These are phyloP conservation scores for Penicillium sclerotiorum DNA, from an alignment of 2,329 filamentous ascomycete genomes.

Conservation along the genomic window DNA sequence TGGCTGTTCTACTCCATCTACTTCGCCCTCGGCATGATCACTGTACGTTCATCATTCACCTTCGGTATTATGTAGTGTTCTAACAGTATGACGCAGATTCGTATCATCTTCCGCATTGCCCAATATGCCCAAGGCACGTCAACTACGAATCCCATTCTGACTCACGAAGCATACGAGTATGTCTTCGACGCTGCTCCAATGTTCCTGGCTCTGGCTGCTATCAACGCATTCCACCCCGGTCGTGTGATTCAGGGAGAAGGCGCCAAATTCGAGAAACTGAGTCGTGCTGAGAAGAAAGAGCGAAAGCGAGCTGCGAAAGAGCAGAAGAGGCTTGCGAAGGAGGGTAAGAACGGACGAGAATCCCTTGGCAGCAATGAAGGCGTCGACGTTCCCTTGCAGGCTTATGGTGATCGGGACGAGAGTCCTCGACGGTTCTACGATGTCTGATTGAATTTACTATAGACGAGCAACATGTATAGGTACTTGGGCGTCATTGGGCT, in stretches of 20 bases:
- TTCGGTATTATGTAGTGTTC: background rate
- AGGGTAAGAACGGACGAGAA: too few species aligned
- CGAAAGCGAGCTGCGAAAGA: conserved; percentile 43
- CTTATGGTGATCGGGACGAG: too few species aligned
- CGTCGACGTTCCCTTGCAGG: too few species aligned
- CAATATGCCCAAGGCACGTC: conserved; percentile 58
- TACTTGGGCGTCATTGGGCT: too few species aligned
- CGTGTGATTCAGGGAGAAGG: conserved; percentile 50
- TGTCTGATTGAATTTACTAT: too few species aligned
- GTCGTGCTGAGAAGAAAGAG: conserved; percentile 50
- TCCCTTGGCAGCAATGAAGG: too few species aligned
- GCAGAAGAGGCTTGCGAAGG: too few species aligned
- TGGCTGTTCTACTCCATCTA: conserved; percentile 46
- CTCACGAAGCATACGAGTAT: conserved; percentile 61
- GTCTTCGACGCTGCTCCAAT: conserved; percentile 60
- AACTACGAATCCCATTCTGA: conserved; percentile 66
- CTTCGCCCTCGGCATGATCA: conserved; percentile 46
- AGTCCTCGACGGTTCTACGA: too few species aligned
- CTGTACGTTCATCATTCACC: conserved; percentile 25
- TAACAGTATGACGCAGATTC: conserved; percentile 40
- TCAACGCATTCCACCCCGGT: conserved; percentile 55
- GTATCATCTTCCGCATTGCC: conserved; percentile 63
- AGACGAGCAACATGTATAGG: too few species aligned
- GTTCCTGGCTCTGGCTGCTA: conserved; percentile 48
- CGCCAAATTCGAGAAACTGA: conserved; percentile 46